Conservation (phyloP, 2,329 filamentous ascomycete species). For the Alternaria burnsii region DNA sequence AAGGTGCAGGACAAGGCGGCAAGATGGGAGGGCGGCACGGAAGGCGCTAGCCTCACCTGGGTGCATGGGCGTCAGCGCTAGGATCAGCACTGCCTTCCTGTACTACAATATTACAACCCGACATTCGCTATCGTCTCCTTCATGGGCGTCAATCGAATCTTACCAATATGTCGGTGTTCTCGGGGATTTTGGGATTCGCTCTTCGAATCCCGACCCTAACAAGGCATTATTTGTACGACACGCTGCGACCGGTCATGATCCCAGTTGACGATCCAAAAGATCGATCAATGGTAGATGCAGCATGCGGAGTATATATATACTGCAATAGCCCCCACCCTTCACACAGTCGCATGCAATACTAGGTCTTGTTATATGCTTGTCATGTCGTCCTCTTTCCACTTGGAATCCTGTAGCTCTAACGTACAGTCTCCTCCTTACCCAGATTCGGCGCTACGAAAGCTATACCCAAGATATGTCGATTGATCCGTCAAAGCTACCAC, state of each 20-base stretch:
- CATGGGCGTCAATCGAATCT: too few relatives aligned
- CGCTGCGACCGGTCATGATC: not conserved
- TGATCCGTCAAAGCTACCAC: constrained; percentile 3
- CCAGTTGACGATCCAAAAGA: not conserved
- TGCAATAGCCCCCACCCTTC: not conserved
- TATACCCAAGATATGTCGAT: not conserved
- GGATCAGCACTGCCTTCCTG: not conserved
- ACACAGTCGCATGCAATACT: not conserved
- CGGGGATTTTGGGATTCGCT: not conserved
- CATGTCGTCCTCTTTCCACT: not conserved
- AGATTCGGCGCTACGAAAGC: not conserved
- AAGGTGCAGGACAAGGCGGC: not conserved
- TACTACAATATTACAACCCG: not conserved
- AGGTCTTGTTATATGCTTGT: not conserved
- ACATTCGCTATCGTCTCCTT: not conserved
- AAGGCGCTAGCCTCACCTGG: not conserved
- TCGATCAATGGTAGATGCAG: not conserved
- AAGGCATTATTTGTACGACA: not conserved
- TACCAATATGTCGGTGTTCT: not conserved
- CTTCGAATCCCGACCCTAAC: not conserved
- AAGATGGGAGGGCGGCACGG: not conserved
- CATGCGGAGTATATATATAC: not conserved
- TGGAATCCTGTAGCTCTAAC: not conserved
- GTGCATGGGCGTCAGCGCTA: not conserved
- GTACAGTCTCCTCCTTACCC: not conserved